Base-by-base conservation (phyloP, 441 rosid genomes). In the Jatropha multifida region DNA sequence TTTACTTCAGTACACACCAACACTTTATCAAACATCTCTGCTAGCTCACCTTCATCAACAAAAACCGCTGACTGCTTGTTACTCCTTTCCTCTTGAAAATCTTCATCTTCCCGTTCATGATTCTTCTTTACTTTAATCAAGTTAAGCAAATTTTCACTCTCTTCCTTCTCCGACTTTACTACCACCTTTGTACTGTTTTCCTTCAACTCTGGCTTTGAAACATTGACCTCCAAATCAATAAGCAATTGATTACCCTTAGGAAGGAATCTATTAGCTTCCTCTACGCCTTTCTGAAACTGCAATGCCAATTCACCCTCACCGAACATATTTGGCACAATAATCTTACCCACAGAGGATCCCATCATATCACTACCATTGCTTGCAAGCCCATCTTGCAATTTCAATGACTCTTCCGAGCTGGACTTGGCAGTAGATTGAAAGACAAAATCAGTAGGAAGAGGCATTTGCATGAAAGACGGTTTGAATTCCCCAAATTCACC, bases 261-360 rank as follows among this genome's bases (percentile, higher is more conserved):
- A 78, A 94, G 92, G 83, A 92, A 92, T 88, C 85, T 91, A 73
- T 80, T 90, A 71, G 98, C 97, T 88, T 94, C 97, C 79, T 91
- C 97, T 42, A 89, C 73, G 2, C 98, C 97, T 84, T 73, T 91
- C 68, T 86, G 85, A 76, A 92, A 92, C 81, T 91, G 97, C 81
- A 85, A 74, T 37, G 81, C 86, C 65, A 88, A 88, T 0, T 89
- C 89, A 69, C 86, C 76, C 72, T 85, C 85, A 68, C 83, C 79
- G 77, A 89, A 88, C 46, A 83, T 74, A 84, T 90, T 86, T 17
- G 83, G 80, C 76, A 79, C 78, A 75, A 70, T 38, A 73, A 81
- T 27, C 71, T 79, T 78, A 74, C 79, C 74, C 48, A 54, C 74
- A 41, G 80, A 58, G 20, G 84, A 73, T 0, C 66, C 78, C 17